A percentile compares a stretch with the other conserved stretches of the same genome.
phyloP scores from a whole-genome alignment of 2,329 filamentous ascomycete genomes.

The Xylariaceae sp. region DNA sequence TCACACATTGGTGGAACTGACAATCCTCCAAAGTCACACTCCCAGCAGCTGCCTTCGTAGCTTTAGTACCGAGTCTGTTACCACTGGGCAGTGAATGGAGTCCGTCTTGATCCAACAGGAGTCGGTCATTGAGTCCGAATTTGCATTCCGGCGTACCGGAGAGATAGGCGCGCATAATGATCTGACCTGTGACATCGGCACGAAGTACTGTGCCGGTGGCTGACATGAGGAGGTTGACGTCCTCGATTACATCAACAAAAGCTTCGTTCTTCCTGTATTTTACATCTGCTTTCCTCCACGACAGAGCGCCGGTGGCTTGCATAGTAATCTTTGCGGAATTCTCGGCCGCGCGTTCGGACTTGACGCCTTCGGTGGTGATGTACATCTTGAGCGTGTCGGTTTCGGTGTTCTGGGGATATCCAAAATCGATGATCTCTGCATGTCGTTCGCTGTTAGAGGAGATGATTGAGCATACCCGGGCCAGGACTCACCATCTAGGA shows the following conservation, averaged over 20 bases:
- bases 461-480: background rate
- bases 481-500: constrained; percentile 74
- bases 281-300: constrained; percentile 95
- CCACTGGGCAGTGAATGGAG: constrained; percentile 69
- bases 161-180: constrained; percentile 97
- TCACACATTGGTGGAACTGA: constrained; percentile 98
- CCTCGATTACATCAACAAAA: constrained; percentile 98
- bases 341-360: constrained; percentile 81
- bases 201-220: constrained; percentile 92
- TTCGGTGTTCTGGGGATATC: constrained; percentile 98
- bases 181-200: constrained; percentile 95
- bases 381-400: constrained; percentile 99
- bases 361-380: constrained; percentile 98
- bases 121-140: constrained; percentile 93
- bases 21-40: constrained; percentile 97
- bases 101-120: constrained; percentile 81
- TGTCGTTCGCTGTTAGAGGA: constrained; percentile 11
- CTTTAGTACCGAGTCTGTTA: constrained; percentile 79
- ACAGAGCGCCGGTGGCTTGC: constrained; percentile 96
- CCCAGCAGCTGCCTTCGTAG: constrained; percentile 91
- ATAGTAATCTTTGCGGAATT: constrained; percentile 98
- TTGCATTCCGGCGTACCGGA: constrained; percentile 98
- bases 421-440: constrained; percentile 95
- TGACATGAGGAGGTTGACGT: constrained; percentile 99
- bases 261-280: constrained; percentile 99